Percentiles rank a stretch among this genome's conserved stretches.
These are phyloP conservation scores for Trichoderma citrinoviride DNA, from an alignment of 2,329 filamentous ascomycete genomes.

Conservation along the genomic window DNA sequence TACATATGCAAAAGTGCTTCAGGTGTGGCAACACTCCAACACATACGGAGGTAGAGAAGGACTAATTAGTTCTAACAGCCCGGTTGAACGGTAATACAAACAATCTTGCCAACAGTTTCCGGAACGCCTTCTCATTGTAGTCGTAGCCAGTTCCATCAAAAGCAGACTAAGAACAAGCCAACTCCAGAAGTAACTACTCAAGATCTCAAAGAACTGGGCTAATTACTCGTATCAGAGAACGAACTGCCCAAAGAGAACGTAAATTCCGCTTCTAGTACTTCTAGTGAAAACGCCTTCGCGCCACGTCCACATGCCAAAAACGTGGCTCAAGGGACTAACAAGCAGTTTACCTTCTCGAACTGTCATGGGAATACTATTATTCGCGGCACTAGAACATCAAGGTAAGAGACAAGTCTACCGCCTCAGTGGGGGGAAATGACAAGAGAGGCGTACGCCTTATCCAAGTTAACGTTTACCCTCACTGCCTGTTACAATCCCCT, in stretches of 20 bases:
- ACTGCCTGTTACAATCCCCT: background rate
- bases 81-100: too few relatives aligned
- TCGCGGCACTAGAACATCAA: background rate
- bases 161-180: too few relatives aligned
- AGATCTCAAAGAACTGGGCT: too few relatives aligned
- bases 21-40: too few relatives aligned
- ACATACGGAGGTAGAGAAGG: too few relatives aligned
- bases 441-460: slow-evolving; percentile 6
- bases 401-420: background rate
- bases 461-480: background rate
- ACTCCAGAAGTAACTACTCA: too few relatives aligned
- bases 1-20: too few relatives aligned
- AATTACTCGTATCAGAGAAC: too few relatives aligned
- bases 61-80: too few relatives aligned
- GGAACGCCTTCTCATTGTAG: too few relatives aligned
- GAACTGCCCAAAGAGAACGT: background rate
- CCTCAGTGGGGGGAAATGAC: slow-evolving; percentile 7
- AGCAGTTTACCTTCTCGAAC: background rate
- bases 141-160: too few relatives aligned
- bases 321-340: background rate
- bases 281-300: background rate
- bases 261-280: background rate
- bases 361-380: background rate
- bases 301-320: background rate
- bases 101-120: too few relatives aligned